A percentile compares a stretch with the other conserved stretches of the same genome.
Evolutionary conservation across 164 flowering plant species (phyloP).

Genomic region (Liquidambar formosana): DNA sequence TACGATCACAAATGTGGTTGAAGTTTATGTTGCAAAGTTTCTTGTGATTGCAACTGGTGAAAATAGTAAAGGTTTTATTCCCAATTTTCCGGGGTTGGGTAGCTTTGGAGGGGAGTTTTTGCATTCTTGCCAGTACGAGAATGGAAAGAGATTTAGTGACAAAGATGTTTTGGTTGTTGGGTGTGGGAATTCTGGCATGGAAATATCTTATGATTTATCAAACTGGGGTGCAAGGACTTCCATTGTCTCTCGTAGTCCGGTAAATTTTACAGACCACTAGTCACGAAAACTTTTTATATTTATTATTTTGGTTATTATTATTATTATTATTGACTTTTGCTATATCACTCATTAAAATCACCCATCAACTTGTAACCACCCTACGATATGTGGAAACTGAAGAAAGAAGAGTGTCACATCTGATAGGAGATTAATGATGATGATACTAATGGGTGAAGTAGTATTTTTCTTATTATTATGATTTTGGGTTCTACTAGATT

Average conservation of each 20-base stretch:
- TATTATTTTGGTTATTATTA: too few relatives aligned
- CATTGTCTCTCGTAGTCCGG: constrained; percentile 26
- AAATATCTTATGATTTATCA: constrained; percentile 35
- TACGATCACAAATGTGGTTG: neutral
- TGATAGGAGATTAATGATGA: too few relatives aligned
- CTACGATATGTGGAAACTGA: too few relatives aligned
- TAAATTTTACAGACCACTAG: constrained; percentile 4
- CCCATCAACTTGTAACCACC: too few relatives aligned
- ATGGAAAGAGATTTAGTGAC: constrained; percentile 15
- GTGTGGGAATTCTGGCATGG: constrained; percentile 46
- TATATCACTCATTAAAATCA: too few relatives aligned
- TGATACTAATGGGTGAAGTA: too few relatives aligned
- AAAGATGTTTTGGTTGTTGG: constrained; percentile 42
- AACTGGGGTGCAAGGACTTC: constrained; percentile 23
- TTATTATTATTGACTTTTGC: too few relatives aligned
- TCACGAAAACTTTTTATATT: too few relatives aligned
- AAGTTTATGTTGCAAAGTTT: constrained; percentile 14
- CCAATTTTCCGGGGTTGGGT: constrained; percentile 23
- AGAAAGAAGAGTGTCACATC: too few relatives aligned
- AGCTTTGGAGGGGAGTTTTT: constrained; percentile 32
- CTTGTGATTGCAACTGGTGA: constrained; percentile 40
- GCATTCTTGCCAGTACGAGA: constrained; percentile 31
- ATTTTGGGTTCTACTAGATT: too few relatives aligned
- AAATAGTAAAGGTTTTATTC: constrained; percentile 25
- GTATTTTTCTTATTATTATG: too few relatives aligned